Conservation (phyloP, 2,329 filamentous ascomycete species). For the Hymenoscyphus scutula region DNA sequence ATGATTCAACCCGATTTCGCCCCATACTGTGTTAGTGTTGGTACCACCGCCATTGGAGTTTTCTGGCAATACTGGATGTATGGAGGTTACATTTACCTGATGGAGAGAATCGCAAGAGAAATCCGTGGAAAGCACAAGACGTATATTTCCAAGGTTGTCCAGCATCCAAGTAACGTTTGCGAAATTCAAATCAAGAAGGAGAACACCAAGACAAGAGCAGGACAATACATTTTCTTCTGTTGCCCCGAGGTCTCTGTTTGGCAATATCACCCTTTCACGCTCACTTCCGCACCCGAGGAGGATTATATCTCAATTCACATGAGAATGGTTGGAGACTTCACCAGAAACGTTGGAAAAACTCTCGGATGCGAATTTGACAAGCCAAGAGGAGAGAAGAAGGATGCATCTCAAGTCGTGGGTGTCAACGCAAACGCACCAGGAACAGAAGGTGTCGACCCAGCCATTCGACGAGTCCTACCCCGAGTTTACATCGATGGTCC, state of each 20-base stretch:
- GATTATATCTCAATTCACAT: constrained; percentile 88
- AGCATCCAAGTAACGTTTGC: constrained; percentile 84
- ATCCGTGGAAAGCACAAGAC: constrained; percentile 79
- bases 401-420: constrained; percentile 65
- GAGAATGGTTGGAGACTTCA: constrained; percentile 80
- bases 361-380: constrained; percentile 74
- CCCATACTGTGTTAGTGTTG: constrained; percentile 71
- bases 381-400: constrained; percentile 48
- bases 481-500: constrained; percentile 81
- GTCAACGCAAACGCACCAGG: constrained; percentile 55
- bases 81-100: constrained; percentile 75
- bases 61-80: constrained; percentile 93
- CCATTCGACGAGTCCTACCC: constrained; percentile 70
- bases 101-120: constrained; percentile 76
- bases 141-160: constrained; percentile 83
- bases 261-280: constrained; percentile 86
- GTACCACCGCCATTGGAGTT: constrained; percentile 65
- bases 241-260: constrained; percentile 82
- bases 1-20: constrained; percentile 85
- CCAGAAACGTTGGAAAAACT: constrained; percentile 63
- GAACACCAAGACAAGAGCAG: constrained; percentile 74
- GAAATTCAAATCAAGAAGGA: constrained; percentile 94
- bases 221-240: constrained; percentile 87
- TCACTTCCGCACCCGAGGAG: constrained; percentile 84
- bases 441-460: constrained; percentile 60